Evolutionary conservation across 768 basidiomycete species (phyloP).

Genomic region (Postia placenta): DNA sequence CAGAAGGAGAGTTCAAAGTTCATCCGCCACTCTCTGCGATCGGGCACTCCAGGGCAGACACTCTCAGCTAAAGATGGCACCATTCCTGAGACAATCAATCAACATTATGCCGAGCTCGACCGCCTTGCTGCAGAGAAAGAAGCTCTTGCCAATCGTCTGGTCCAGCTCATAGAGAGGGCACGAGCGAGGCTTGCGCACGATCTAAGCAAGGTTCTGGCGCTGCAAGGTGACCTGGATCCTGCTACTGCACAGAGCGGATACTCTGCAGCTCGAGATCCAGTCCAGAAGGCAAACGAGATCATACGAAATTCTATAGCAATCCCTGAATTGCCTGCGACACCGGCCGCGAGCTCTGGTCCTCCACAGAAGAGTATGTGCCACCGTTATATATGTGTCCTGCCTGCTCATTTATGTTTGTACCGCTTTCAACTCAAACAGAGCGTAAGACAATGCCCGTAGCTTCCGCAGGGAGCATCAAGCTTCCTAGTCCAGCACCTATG

Average conservation of each 20-base stretch:
- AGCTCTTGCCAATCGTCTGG: conserved; percentile 35
- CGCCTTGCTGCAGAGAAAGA: conserved; percentile 38
- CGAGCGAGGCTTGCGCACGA: conserved; percentile 43
- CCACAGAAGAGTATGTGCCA: conserved; percentile 1
- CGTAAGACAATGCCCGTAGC: conserved; percentile 13
- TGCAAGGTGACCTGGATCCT: conserved; percentile 39
- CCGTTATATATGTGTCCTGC: not conserved
- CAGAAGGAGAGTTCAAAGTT: conserved; percentile 37
- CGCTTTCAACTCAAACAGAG: conserved; percentile 9
- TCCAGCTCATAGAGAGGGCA: conserved; percentile 38
- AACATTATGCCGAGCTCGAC: conserved; percentile 25
- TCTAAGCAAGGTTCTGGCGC: conserved; percentile 34
- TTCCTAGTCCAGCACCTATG: conserved; percentile 29
- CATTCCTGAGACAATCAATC: conserved; percentile 29
- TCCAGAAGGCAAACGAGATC: conserved; percentile 34
- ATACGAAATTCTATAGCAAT: conserved; percentile 29
- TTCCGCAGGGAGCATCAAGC: conserved; percentile 26
- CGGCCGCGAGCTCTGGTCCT: conserved; percentile 11
- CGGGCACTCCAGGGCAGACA: conserved; percentile 16
- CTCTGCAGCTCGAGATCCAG: conserved; percentile 26
- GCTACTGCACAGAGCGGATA: conserved; percentile 25
- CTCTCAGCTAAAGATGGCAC: conserved; percentile 28
- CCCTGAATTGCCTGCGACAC: conserved; percentile 17
- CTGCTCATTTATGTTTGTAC: not conserved
- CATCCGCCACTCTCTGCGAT: conserved; percentile 36